Base-by-base conservation (phyloP, 495 filamentous ascomycete species). In the Amniculicola lignicola region DNA sequence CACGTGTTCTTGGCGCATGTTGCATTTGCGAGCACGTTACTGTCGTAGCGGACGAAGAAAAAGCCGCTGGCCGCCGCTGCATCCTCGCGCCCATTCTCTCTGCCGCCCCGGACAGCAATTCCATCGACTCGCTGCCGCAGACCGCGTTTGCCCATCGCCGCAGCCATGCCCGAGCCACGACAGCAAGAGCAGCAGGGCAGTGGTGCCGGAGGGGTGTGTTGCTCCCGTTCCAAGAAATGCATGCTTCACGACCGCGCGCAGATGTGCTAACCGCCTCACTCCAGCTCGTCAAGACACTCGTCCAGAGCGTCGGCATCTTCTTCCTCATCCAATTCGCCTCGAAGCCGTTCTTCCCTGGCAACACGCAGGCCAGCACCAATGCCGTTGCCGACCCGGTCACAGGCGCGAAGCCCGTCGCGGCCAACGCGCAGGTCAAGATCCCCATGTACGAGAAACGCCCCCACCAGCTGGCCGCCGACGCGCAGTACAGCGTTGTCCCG, bases 291-390 rank as follows among this genome's bases (percentile, higher is more conserved):
- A 27, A 45, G n/a, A 64, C 57, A 2, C 67, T 84, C 60, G 77
- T 86, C 41, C 85, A 90, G 67, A 83, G 79, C 39, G 68, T 90
- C 28, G 82, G 75, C 49, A 79, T 91, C 57, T 90, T 91, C 72
- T 61, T 90, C 59, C 72, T 81, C 29, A 73, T 79, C 39, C 86
- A 90, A 63, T 83, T 80, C 54, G 70, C 77, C 21, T 77, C 88
- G 48, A 75, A 74, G 59, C 77, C 81, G 62, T 79, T 79, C 57
- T 72, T 81, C 69, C n/a, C n/a, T n/a, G n/a, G n/a, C n/a, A n/a
- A n/a, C n/a, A 49, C 78, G 69, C 65, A 62, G 29, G 71, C 76
- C 2, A 66, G 66, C 11, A 66, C 78, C 28, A 39, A 48, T 19
- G 28, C 23, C n/a, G 59, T 57, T 22, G 35, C 50, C 25, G 22